Percentiles rank a stretch among this genome's conserved stretches.
These are phyloP conservation scores for Geotrichum aggregatum DNA, from an alignment of 1,139 yeast genomes.

Conservation along the genomic window DNA sequence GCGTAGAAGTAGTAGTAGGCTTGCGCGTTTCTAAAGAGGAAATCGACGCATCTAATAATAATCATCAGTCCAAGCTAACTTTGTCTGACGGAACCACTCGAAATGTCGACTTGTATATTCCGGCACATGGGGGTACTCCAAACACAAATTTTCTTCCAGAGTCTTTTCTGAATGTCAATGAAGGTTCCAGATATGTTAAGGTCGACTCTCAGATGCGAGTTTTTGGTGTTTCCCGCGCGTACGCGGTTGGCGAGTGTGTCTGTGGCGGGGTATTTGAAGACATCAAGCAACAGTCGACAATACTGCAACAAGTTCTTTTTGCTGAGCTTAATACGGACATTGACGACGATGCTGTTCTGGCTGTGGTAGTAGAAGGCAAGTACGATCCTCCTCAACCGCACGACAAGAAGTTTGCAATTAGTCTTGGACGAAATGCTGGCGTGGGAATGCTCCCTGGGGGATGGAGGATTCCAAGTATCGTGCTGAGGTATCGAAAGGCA, in stretches of 20 bases:
- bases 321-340: neutral
- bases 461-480: neutral
- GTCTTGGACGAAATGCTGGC: constrained; percentile 2
- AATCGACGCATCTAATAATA: neutral
- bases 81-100: constrained; percentile 11
- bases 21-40: neutral
- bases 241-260: constrained; percentile 8
- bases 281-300: neutral
- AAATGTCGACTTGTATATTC: constrained; percentile 7
- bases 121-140: constrained; percentile 11
- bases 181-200: constrained; percentile 1
- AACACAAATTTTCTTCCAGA: constrained; percentile 13
- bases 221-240: neutral
- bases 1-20: constrained; percentile 6
- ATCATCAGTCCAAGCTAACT: neutral
- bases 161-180: neutral
- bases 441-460: neutral
- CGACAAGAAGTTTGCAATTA: constrained; percentile 4
- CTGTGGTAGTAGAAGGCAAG: neutral
- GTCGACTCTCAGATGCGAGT: neutral
- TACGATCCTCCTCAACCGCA: neutral
- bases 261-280: constrained; percentile 5
- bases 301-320: neutral
- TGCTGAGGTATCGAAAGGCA: neutral
- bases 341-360: neutral